Evolutionary conservation across 176 grass and related monocot species (phyloP).

Genomic region (Bromus sterilis): DNA sequence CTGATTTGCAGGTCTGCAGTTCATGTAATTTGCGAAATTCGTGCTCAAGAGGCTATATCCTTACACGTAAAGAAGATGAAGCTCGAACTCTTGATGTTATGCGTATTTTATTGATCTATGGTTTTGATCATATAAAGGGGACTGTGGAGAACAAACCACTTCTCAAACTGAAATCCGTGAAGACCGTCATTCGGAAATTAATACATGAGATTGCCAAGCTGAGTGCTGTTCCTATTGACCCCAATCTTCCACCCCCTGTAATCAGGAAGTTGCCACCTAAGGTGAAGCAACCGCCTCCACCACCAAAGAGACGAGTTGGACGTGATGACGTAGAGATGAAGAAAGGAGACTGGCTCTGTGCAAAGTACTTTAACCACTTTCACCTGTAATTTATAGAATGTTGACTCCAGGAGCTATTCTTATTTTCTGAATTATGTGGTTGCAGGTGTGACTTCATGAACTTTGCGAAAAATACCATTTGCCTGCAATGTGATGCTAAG

Average conservation of each 20-base stretch:
- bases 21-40: constrained; percentile 68
- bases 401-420: constrained; percentile 20
- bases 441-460: constrained; percentile 99
- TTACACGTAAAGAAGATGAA: constrained; percentile 91
- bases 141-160: constrained; percentile 81
- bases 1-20: constrained; percentile 80
- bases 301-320: constrained; percentile 87
- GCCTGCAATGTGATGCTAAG: constrained; percentile 91
- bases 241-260: constrained; percentile 70
- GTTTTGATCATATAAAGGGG: constrained; percentile 75
- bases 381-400: constrained; percentile 17
- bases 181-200: constrained; percentile 70
- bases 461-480: constrained; percentile 84
- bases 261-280: constrained; percentile 73
- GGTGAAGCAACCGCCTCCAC: constrained; percentile 77
- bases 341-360: constrained; percentile 99
- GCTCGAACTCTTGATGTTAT: constrained; percentile 90
- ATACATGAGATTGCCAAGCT: constrained; percentile 78
- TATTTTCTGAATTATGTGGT: constrained; percentile 28
- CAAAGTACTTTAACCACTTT: constrained; percentile 59
- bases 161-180: constrained; percentile 71
- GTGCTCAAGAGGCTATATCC: constrained; percentile 85
- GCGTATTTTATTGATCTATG: constrained; percentile 74
- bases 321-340: constrained; percentile 98
- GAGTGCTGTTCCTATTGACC: constrained; percentile 79